phyloP scores from a whole-genome alignment of 139 green algal species.

The Eudorina sp. region DNA sequence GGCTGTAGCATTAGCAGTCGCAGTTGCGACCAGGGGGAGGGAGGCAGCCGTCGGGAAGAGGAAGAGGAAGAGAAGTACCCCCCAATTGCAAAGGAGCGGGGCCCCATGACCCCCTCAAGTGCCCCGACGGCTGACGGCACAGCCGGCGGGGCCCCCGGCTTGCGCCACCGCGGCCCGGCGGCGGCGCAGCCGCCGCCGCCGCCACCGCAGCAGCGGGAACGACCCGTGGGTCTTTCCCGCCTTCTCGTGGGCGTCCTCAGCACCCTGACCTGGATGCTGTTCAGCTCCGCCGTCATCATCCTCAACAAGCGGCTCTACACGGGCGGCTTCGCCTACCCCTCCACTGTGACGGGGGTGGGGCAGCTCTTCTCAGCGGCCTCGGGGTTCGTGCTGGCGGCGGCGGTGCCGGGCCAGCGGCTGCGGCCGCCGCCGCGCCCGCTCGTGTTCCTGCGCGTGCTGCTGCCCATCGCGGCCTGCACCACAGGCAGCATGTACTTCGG shows the following conservation, averaged over 20 bases:
- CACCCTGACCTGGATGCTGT: slow-evolving; percentile 65
- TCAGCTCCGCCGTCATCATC: slow-evolving; percentile 76
- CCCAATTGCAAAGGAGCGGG: no score
- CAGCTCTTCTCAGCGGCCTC: slow-evolving; percentile 50
- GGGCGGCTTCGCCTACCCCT: slow-evolving; percentile 71
- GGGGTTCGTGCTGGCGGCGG: slow-evolving; percentile 51
- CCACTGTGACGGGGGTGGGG: slow-evolving; percentile 70
- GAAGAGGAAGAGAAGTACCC: no score
- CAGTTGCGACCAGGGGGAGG: background rate
- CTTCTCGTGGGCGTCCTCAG: slow-evolving; percentile 21
- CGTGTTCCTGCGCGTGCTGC: slow-evolving; percentile 53
- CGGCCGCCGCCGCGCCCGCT: background rate
- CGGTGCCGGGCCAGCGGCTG: slow-evolving; percentile 50
- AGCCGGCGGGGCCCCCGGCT: no score
- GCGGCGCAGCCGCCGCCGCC: background rate
- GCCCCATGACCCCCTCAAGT: no score
- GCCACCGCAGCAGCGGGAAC: no score
- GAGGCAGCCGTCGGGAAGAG: no score
- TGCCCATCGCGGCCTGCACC: slow-evolving; percentile 61
- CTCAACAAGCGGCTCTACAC: slow-evolving; percentile 79
- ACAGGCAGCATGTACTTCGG: slow-evolving; percentile 68
- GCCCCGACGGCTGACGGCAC: no score
- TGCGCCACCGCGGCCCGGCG: no score
- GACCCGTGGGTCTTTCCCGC: background rate
- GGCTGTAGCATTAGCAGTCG: background rate